Percentiles rank a stretch among this genome's conserved stretches.
Evolutionary conservation across 768 basidiomycete species (phyloP).

Genomic region (Hygrocybe coccinea): DNA sequence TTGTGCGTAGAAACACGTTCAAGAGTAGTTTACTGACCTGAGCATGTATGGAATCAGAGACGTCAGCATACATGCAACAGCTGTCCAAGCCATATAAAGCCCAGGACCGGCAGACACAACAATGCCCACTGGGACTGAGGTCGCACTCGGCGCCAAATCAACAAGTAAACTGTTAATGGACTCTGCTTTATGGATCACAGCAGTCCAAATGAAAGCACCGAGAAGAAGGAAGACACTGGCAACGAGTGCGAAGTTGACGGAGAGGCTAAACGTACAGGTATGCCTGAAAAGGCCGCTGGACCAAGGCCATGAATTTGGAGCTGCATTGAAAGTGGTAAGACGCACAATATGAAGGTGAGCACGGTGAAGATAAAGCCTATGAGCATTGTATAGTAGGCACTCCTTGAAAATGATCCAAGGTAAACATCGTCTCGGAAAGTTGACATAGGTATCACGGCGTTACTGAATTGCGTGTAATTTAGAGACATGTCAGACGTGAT

Average conservation of each 20-base stretch:
- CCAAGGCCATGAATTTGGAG: no score
- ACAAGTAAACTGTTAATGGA: slow-evolving; percentile 52
- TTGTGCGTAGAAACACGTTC: no score
- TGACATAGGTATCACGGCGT: slow-evolving; percentile 45
- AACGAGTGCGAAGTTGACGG: slow-evolving; percentile 55
- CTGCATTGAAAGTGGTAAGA: slow-evolving; percentile 1
- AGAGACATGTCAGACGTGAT: slow-evolving; percentile 61
- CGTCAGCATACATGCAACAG: slow-evolving; percentile 59
- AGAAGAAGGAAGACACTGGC: slow-evolving; percentile 61
- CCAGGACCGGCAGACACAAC: slow-evolving; percentile 56
- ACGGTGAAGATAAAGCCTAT: slow-evolving; percentile 66
- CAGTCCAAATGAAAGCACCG: slow-evolving; percentile 73
- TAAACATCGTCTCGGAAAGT: slow-evolving; percentile 59
- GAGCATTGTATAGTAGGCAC: slow-evolving; percentile 71
- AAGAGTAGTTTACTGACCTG: no score
- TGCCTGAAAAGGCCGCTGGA: slow-evolving; percentile 62
- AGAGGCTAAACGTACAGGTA: slow-evolving; percentile 61
- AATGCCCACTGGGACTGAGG: slow-evolving; percentile 50
- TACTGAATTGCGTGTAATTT: slow-evolving; percentile 57
- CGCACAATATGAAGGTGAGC: slow-evolving; percentile 63
- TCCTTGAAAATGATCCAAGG: slow-evolving; percentile 56
- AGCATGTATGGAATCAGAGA: slow-evolving; percentile 73
- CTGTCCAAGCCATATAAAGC: slow-evolving; percentile 66
- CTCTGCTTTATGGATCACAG: slow-evolving; percentile 59
- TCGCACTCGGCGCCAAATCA: slow-evolving; percentile 23